phyloP scores from a whole-genome alignment of 805 yeast species.

The Naumovozyma dairenensis region DNA sequence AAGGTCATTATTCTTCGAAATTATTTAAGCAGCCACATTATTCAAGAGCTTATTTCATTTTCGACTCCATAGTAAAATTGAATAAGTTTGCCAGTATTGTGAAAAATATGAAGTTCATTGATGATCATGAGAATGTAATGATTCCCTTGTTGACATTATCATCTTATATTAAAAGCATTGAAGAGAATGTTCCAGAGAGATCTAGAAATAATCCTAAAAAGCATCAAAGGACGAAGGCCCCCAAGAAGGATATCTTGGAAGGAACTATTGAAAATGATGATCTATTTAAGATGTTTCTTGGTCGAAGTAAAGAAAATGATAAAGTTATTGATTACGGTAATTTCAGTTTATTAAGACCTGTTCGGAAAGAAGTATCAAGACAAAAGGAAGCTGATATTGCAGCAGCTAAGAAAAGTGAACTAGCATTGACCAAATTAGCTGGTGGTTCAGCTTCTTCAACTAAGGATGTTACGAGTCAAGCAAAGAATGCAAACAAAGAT shows the following conservation, averaged over 20 bases:
- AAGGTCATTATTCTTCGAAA: conserved; percentile 21
- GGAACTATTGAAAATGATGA: conserved; percentile 28
- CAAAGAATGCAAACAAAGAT: conserved; percentile 8
- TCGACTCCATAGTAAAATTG: conserved; percentile 25
- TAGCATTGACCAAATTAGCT: conserved; percentile 21
- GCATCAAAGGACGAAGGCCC: no score
- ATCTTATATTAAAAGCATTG: conserved; percentile 17
- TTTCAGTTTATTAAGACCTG: conserved; percentile 21
- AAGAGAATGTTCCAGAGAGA: no score
- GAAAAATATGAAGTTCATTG: conserved; percentile 25
- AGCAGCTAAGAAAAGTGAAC: conserved; percentile 15
- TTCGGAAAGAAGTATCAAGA: conserved; percentile 20
- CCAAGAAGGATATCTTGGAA: conserved; percentile 14
- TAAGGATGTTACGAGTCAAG: conserved; percentile 16
- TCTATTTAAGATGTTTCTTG: conserved; percentile 25
- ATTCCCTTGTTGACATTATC: no score
- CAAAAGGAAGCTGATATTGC: conserved; percentile 12
- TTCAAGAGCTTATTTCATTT: conserved; percentile 36
- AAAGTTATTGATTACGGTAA: conserved; percentile 17
- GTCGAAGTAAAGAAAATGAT: conserved; percentile 18
- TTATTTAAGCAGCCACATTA: conserved; percentile 31
- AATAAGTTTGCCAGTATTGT: conserved; percentile 27
- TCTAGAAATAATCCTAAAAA: conserved; percentile 2
- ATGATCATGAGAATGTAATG: conserved; percentile 19
- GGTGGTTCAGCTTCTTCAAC: no score